Evolutionary conservation across 2,329 filamentous ascomycete species (phyloP), one percentile per base, ranked within the genome.

Genomic region (Sarocladium oryzae): DNA sequence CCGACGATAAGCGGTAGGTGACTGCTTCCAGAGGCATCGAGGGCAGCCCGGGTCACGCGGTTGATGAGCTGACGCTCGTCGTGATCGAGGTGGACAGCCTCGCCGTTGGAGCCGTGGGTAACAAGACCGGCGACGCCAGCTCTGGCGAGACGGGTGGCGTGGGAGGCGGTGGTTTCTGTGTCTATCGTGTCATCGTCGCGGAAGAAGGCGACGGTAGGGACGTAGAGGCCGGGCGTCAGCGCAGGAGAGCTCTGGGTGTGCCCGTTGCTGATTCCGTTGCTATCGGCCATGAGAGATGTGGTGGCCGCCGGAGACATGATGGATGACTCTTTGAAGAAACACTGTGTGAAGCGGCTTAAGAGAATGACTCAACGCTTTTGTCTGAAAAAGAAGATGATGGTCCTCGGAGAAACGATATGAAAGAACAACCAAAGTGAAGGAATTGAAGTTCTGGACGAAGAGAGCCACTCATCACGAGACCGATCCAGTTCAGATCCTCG

Each of bases 51-150:
- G 2, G 82, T 86, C 20, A 78, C 73, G 51, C 69, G 69, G n/a
- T 80, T 86, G 56, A 88, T 73, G 50, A 75, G 68, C 49, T 78
- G 76, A 46, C 85, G 77, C 65, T 89, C 85, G n/a, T 77, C 73
- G 56, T 78, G 79, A 50, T 79, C 78, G 9, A 88, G 73, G 61
- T 88, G 84, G 2, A 85, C 83, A 0, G 85, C 85, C 68, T 89
- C 86, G 59, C 85, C 86, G 61, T 88, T 89, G 59, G 82, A 86
- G 35, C 85, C 84, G 63, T 87, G 84, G 3, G 81, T 82, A 18
- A 86, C 79, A 49, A 89, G 71, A 38, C 85, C 85, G 16, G 82
- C 75, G 37, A 88, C 75, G 32, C 84, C 84, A 20, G 82, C 76
- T 52, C 77, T 66, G 41, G 79, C 82, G 2, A 88, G 76, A 49